Base-by-base conservation (phyloP, 768 basidiomycete species). In the Russula sp. region DNA sequence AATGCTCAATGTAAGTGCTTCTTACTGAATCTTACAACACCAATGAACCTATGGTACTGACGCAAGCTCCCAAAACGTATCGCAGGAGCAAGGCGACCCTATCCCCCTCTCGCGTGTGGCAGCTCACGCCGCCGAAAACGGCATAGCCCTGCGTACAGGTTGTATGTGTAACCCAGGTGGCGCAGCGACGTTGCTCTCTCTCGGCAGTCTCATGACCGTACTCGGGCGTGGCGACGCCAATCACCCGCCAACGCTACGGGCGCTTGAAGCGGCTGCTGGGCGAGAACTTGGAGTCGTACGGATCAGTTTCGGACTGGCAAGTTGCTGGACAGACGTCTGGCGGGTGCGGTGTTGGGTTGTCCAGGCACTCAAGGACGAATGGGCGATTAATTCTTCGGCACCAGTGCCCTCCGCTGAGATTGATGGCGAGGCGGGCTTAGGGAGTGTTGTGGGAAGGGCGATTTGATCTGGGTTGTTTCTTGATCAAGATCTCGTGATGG, bases 141-240 rank as follows among this genome's bases (percentile, higher is more conserved):
- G 61, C 39, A 85, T 93, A 61, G 91, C 89, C 18, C 74, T 93
- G 37, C 85, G 91, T 48, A 89, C 90, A 3, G 91, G 91, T 0
- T 94, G 91, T 72, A 86, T 92, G 83, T 94, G 91, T 71, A 94
- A 93, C 66, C 89, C 91, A 16, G 91, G 91, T 10, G 91, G 85
- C 18, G 88, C 89, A 0, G 84, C 88, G 1, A 82, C 87, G 5
- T 74, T 93, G 16, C 78, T 91, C 5, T 85, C 85, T 0, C 80
- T 91, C 35, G 75, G 84, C 62, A 77, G 80, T 20, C 79, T 85
- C 61, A 91, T 91, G 89, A 75, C 77, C 6, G 74, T 71, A 14
- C 78, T 91, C 0, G 83, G 79, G 64, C 75, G 78, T 1, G 87
- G 86, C 5, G 79, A 84, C 45, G 85, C 83, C 6, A 49, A 14